Base-by-base conservation (phyloP, 163 green algal genomes). In the Scenedesmus sp. region DNA sequence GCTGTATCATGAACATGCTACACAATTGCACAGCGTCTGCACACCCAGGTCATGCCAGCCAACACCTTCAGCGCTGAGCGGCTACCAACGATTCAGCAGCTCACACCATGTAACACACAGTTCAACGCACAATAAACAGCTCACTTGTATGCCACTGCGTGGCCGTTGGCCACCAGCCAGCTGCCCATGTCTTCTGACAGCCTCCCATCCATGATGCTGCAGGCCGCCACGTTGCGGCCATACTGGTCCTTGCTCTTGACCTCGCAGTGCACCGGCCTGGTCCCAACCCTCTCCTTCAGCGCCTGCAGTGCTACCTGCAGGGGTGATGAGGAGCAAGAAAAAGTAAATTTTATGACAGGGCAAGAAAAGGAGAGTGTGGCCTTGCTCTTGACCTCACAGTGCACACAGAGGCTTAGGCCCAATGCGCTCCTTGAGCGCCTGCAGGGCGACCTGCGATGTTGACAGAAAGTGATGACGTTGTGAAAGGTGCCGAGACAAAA, bases 121-220 rank as follows among this genome's bases (percentile, higher is more conserved):
- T 15, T 64, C 59, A 64, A 9, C 59, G 59, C 8, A 15, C 59
- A 64, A 9, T 46, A 46, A 59, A 1, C 55, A 34, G 34, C 66
- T 57, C 86, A 96, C 94, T 93, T 96, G 94, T 98, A 98, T 0
- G 96, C 96, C 5, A 98, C 95, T 2, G 96, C 96, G 52, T 96
- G 89, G 23, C 97, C 97, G 52, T 97, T 94, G 7, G 85, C 60
- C 46, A 98, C 97, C 84, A 98, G 88, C 93, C 92, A 98, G 0
- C 66, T 88, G 67, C 96, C 96, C 13, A 97, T 91, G 84, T 96
- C 93, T 83, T 95, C 92, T 62, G 86, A 20, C 34, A 60, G 76
- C 23, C 82, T 5, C 52, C 90, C 52, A 64, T 87, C 79, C 16
- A 89, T 46, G 23, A 96, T 76, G 46, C 52, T 89, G 93, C 96